These are phyloP conservation scores for Fusarium miscanthi DNA, from an alignment of 2,329 filamentous ascomycete genomes.

Conservation along the genomic window DNA sequence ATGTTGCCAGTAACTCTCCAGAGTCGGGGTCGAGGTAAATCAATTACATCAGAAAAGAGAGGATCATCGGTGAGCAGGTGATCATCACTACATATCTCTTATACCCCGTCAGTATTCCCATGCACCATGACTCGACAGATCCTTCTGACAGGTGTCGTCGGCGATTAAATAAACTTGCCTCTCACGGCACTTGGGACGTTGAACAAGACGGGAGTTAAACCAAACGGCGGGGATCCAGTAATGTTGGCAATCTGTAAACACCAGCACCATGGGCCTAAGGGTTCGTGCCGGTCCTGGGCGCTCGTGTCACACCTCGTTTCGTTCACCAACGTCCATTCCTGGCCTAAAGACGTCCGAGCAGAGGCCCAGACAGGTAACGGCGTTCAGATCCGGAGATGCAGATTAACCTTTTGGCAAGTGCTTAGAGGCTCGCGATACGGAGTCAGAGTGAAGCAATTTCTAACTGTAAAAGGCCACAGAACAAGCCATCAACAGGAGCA, in stretches of 20 bases:
- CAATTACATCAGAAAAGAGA: neutral
- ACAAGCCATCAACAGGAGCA: constrained; percentile 6
- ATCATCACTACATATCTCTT: neutral
- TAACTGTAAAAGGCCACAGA: neutral
- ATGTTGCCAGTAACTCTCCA: constrained; percentile 1
- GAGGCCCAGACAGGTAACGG: constrained; percentile 13
- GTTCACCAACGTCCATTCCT: constrained; percentile 24
- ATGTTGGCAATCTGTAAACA: neutral
- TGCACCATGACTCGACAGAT: constrained; percentile 4
- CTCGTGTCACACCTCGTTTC: constrained; percentile 31
- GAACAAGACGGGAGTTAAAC: constrained; percentile 24
- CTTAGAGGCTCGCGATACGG: constrained; percentile 22
- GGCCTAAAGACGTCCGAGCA: constrained; percentile 6
- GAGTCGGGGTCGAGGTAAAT: neutral
- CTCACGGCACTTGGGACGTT: constrained; percentile 30
- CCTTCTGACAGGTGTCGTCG: constrained; percentile 25
- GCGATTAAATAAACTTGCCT: constrained; percentile 16
- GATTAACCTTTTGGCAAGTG: constrained; percentile 28
- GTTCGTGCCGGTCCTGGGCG: constrained; percentile 35
- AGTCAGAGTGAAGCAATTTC: constrained; percentile 10
- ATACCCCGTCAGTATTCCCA: constrained; percentile 6
- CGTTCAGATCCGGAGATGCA: constrained; percentile 8
- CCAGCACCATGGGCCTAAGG: constrained; percentile 18
- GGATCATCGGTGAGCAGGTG: neutral
- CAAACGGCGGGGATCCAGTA: constrained; percentile 30